Evolutionary conservation across 805 yeast genomes (phyloP), one percentile per base, ranked within the genome.

Genomic region (Sugiyamaella marilandica): DNA sequence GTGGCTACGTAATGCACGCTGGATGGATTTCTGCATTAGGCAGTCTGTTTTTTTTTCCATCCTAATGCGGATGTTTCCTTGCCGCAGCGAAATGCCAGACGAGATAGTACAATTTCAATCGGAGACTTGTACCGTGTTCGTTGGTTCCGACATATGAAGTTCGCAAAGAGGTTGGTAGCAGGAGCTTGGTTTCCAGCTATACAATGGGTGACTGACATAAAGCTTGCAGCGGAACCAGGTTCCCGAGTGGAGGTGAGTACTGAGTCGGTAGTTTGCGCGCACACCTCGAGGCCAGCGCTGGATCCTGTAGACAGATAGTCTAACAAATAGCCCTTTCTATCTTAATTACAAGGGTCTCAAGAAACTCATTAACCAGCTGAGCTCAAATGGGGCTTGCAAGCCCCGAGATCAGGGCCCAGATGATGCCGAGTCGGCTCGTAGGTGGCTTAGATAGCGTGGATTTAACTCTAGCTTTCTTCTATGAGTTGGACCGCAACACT

Each of bases 271-370:
- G 9, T 5, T 14, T 13, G 14, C 18, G 39, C 14, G 8, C 4
- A 34, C 5, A 3, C 8, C 39, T 5, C 5, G 3, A 5, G 18
- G 18, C 18, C 39, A 5, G 18, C 5, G 16, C 37, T 14, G 16
- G 16, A 13, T 13, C 16, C 3, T 5, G 37, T 10, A 14, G 16
- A n/a, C 37, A 13, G 16, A 34, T n/a, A 5, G n/a, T n/a, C 37
- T 34, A 21, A 45, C 21, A 24, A 24, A 19, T 54, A 69, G 78
- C 47, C 79, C 80, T 53, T 78, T 78, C 62, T 92, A 92, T 64
- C 79, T 92, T 76, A 86, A 88, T 70, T 92, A 92, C 70, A 92
- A 90, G 67, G 81, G 78, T 47, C 75, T 92, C 60, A 92, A 92
- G 72, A 83, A 85, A 63, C 80, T 81, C 61, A 87, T 92, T 70